Evolutionary conservation across 1,284 basidiomycete species (phyloP), one percentile per base, ranked within the genome.

Genomic region (Coniferiporia weirii): DNA sequence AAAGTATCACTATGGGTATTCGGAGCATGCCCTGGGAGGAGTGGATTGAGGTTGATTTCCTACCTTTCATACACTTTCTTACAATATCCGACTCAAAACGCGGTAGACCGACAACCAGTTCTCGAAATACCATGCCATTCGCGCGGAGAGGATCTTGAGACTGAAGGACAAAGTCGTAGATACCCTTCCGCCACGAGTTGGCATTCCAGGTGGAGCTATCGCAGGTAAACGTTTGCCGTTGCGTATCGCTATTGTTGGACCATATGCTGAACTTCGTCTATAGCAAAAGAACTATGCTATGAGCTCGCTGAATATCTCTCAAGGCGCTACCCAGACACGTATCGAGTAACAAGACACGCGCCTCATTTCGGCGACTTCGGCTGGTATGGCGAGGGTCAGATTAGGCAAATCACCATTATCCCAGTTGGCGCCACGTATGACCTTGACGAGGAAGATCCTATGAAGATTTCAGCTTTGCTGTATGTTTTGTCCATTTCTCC

Each of bases 1-100:
- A 34, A 49, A 87, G 86, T 65, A 78, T 88, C 34, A 88, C 84
- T 13, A 88, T 88, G 86, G 86, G 84, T 59, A 82, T 88, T 62
- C 78, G 83, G 19, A 75, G 70, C 56, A 86, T 89, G 84, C 74
- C 73, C 10, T 87, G 82, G 81, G 75, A 76, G 17, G 81, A 85
- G 55, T 88, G 86, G 85, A 80, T 87, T 55, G 85, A 87, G 73
- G 81, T 82, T 59, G 60, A 66, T 57, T 45, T 54, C 38, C 40
- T 46, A 49, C 17, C 9, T 48, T 22, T 36, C 7, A 20, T 53
- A 48, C 20, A 32, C 20, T 36, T 10, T 45, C 47, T 3, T 48
- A 34, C 27, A 1, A 36, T 15, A 46, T 54, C 12, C 44, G 20
- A 62, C 57, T 9, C 34, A 9, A 35, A 63, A 45, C 44, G 15